A percentile compares a stretch with the other conserved stretches of the same genome.
These are phyloP conservation scores for Phytophthora constricta DNA, from an alignment of 352 stramenopile genomes.

Conservation along the genomic window DNA sequence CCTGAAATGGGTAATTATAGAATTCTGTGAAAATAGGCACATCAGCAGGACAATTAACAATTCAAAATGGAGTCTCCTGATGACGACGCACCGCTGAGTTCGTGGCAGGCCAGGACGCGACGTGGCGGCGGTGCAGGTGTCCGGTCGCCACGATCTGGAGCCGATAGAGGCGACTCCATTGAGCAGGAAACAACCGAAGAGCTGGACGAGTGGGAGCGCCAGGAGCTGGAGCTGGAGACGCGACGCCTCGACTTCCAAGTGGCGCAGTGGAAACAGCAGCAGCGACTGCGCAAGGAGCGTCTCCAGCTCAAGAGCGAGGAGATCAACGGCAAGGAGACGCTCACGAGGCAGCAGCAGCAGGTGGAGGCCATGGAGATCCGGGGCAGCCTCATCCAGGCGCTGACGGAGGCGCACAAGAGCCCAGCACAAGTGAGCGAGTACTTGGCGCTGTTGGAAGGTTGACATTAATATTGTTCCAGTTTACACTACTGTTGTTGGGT, in stretches of 20 bases:
- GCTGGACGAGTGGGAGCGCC: constrained; percentile 6
- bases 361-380: constrained; percentile 32
- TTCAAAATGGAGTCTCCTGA: not conserved
- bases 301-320: constrained; percentile 36
- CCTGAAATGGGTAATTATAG: not conserved
- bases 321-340: constrained; percentile 33
- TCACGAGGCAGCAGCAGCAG: constrained; percentile 26
- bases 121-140: not conserved
- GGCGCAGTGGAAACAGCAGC: constrained; percentile 37
- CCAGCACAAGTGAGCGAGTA: constrained; percentile 18
- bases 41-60: constrained; percentile 15
- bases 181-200: constrained; percentile 3
- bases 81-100: not conserved
- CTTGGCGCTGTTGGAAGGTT: constrained; percentile 29
- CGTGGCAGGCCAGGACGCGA: not conserved
- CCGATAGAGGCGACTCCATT: too few species aligned
- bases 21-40: not conserved
- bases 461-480: constrained; percentile 8
- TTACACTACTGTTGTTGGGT: not conserved
- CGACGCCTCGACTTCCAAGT: constrained; percentile 34
- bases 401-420: constrained; percentile 20
- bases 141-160: not conserved
- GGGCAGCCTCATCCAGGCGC: constrained; percentile 23
- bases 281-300: constrained; percentile 17
- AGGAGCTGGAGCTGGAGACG: constrained; percentile 28